Evolutionary conservation across 257 asterid genomes (phyloP), one percentile per base, ranked within the genome.

Genomic region (Coffea eugenioides): DNA sequence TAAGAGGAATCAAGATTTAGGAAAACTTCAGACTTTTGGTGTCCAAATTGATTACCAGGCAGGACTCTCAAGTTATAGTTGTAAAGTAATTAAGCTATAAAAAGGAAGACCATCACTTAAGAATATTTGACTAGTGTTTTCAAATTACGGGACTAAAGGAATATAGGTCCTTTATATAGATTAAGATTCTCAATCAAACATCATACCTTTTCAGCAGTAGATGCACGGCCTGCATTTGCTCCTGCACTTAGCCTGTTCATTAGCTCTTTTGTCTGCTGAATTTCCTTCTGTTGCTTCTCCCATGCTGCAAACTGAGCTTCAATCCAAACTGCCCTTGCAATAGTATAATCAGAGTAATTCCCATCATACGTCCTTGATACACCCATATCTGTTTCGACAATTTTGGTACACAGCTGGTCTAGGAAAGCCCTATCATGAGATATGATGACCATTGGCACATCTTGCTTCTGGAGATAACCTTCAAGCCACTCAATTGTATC

Each of bases 401-500:
- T 94, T 87, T 93, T 96, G 9, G 98, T 93, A 84, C 99, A 96
- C 83, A 96, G 52, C 83, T 93, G 98, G 77, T 96, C 99, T 31
- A 96, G 98, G 84, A 96, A 92, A 83, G 99, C 99, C 87, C 98
- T 89, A 71, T 96, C 99, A 74, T 96, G 99, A 62, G 99, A 96
- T 89, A 96, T 94, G 84, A 96, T 96, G 79, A 96, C 99, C 99
- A 96, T 93, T 1, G 99, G 99, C 57, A 96, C 99, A 71, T 89
- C 97, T 86, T 96, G 99, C 91, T 89, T 92, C 64, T 88, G 88
- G 62, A 96, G 92, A 89, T 96, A 96, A 68, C 93, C 96, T 89
- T 96, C 99, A 59, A 96, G 96, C 99, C 99, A 96, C 86, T 96
- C 98, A 45, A 96, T 93, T 8, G 99, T 92, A 77, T 94, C 98